Conservation (phyloP, 257 asterid genomes). For the Asclepias syriaca region DNA sequence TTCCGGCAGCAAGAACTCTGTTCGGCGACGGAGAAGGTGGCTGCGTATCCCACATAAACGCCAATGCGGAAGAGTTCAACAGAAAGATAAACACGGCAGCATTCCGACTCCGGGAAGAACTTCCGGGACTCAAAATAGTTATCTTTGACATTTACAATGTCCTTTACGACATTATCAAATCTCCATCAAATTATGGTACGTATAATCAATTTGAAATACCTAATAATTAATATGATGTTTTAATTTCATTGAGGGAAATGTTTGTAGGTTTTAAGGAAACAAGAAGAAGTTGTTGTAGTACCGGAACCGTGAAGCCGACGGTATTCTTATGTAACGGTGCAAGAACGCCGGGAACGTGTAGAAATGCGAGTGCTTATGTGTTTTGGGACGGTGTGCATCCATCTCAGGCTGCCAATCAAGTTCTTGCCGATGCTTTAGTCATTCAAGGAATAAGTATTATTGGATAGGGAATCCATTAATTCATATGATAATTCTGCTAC, state of each 20-base stretch:
- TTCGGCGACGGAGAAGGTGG: constrained; percentile 56
- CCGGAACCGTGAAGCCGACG: neutral
- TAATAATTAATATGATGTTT: no score
- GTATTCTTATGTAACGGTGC: neutral
- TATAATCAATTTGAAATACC: no score
- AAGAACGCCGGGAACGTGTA: neutral
- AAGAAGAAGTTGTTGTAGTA: neutral
- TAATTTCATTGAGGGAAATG: no score
- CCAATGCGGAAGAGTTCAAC: constrained; percentile 72
- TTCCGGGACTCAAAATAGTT: constrained; percentile 61
- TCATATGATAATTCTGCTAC: constrained; percentile 5
- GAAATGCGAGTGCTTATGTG: neutral
- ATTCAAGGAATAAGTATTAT: constrained; percentile 61
- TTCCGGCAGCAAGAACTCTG: constrained; percentile 70
- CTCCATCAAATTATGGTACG: constrained; percentile 57
- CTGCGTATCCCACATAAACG: constrained; percentile 54
- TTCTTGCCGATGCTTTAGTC: neutral
- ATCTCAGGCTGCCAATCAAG: neutral
- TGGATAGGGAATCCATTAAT: constrained; percentile 13
- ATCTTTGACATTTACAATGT: constrained; percentile 75
- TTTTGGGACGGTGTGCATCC: neutral
- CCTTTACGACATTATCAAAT: constrained; percentile 51
- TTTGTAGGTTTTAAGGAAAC: neutral
- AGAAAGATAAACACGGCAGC: constrained; percentile 64
- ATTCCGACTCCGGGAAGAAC: constrained; percentile 52